phyloP scores from a whole-genome alignment of 202 grass and related monocot genomes.

The Schoenoplectus triqueter region DNA sequence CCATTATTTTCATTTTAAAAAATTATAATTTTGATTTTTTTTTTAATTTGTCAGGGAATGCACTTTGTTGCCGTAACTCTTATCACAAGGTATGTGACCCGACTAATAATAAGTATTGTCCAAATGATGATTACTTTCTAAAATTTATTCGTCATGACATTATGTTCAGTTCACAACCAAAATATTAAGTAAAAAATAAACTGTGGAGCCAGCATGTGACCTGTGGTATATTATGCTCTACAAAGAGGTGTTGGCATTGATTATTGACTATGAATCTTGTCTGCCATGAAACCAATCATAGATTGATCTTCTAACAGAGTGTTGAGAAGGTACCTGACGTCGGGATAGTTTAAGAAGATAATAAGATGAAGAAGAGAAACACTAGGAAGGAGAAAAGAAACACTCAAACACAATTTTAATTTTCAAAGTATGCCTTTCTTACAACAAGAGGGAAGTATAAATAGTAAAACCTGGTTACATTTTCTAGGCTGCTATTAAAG shows the following conservation, averaged over 20 bases:
- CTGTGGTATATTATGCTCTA: background rate
- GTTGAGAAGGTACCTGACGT: slow-evolving; percentile 7
- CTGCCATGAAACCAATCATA: background rate
- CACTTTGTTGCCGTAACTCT: slow-evolving; percentile 57
- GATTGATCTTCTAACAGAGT: slow-evolving; percentile 3
- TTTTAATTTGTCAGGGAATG: slow-evolving; percentile 64
- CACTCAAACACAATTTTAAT: too few relatives aligned
- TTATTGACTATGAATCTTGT: background rate
- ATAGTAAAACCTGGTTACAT: too few relatives aligned
- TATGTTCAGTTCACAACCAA: slow-evolving; percentile 2
- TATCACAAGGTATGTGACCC: slow-evolving; percentile 52
- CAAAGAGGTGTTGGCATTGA: background rate
- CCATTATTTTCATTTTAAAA: slow-evolving; percentile 29
- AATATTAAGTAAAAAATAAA: background rate
- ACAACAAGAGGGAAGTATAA: too few relatives aligned
- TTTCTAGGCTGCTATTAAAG: too few relatives aligned
- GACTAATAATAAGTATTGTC: background rate
- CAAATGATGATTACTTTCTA: background rate
- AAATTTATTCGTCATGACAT: slow-evolving; percentile 1
- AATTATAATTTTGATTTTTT: slow-evolving; percentile 3
- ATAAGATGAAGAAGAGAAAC: too few relatives aligned
- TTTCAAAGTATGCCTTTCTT: too few relatives aligned
- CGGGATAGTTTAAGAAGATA: too few relatives aligned
- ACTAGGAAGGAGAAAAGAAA: too few relatives aligned
- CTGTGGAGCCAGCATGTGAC: background rate